A percentile compares a stretch with the other conserved stretches of the same genome.
Evolutionary conservation across 2,329 filamentous ascomycete species (phyloP).

Genomic region (Nothopassalora personata): DNA sequence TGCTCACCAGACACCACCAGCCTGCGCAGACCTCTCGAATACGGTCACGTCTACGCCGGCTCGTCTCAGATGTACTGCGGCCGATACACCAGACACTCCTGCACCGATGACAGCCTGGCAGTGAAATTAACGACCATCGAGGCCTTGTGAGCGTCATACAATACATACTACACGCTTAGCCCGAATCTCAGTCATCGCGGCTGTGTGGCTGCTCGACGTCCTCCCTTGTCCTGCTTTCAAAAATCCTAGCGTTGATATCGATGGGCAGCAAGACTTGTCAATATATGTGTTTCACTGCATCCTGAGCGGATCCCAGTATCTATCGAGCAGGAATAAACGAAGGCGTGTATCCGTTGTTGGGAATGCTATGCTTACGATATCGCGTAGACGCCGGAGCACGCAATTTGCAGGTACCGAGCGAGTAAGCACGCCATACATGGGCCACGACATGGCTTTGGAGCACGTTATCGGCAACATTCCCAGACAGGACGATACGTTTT

Average conservation of each 20-base stretch:
- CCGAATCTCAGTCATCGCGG: not conserved
- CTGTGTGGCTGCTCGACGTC: not conserved
- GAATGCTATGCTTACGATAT: not conserved
- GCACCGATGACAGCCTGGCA: slow-evolving; percentile 45
- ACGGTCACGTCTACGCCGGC: slow-evolving; percentile 48
- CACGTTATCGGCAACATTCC: not conserved
- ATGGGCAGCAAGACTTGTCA: not conserved
- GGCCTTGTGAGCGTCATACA: too few relatives aligned
- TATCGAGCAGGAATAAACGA: not conserved
- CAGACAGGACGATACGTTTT: not conserved
- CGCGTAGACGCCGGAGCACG: not conserved
- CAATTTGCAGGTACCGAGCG: not conserved
- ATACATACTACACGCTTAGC: not conserved
- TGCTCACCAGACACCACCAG: slow-evolving; percentile 54
- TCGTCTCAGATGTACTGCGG: slow-evolving; percentile 44
- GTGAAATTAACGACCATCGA: not conserved
- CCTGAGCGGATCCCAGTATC: not conserved
- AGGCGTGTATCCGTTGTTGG: not conserved
- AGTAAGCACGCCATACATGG: not conserved
- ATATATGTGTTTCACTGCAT: not conserved
- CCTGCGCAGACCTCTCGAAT: slow-evolving; percentile 48
- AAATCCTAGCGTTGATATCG: not conserved
- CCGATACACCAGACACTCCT: slow-evolving; percentile 47
- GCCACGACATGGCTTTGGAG: not conserved
- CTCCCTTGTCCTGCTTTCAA: not conserved